phyloP scores from a whole-genome alignment of 129 eudicot genomes.

The Helianthus tuberosus region DNA sequence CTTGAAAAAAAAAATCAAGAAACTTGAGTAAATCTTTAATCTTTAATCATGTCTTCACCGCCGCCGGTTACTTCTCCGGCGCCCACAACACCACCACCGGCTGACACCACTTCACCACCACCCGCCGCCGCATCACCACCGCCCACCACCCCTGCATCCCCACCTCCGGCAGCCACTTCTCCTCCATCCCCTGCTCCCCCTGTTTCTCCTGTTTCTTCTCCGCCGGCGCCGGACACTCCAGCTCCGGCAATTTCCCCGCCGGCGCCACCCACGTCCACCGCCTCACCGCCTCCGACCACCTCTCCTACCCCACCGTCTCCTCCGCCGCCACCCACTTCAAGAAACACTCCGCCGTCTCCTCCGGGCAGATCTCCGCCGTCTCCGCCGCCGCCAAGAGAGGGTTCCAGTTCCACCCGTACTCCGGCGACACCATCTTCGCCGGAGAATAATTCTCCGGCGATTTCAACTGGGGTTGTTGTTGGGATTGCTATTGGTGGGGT shows the following conservation, averaged over 20 bases:
- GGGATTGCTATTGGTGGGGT: constrained; percentile 91
- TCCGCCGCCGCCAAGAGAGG: constrained; percentile 43
- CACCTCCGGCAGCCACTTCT: constrained; percentile 39
- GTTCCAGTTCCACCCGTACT: constrained; percentile 32
- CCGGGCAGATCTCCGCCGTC: constrained; percentile 46
- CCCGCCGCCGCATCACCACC: constrained; percentile 54
- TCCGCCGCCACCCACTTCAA: constrained; percentile 38
- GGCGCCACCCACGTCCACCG: constrained; percentile 47
- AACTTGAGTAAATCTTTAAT: constrained; percentile 1
- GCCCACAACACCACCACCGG: constrained; percentile 43
- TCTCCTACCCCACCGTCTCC: constrained; percentile 37
- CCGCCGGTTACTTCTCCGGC: constrained; percentile 73
- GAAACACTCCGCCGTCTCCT: constrained; percentile 42
- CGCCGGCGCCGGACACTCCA: constrained; percentile 44
- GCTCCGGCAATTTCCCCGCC: constrained; percentile 45
- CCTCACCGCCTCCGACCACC: constrained; percentile 48
- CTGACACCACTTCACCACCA: constrained; percentile 51
- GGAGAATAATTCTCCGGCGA: constrained; percentile 43
- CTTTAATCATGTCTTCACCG: constrained; percentile 55
- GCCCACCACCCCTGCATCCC: constrained; percentile 38
- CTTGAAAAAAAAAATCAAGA: background rate
- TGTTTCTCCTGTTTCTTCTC: constrained; percentile 43
- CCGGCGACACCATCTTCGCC: constrained; percentile 34
- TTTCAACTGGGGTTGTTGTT: constrained; percentile 75
- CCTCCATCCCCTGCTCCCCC: constrained; percentile 55